phyloP scores from a whole-genome alignment of 2,329 filamentous ascomycete genomes.

The Magnaporthales sp. region DNA sequence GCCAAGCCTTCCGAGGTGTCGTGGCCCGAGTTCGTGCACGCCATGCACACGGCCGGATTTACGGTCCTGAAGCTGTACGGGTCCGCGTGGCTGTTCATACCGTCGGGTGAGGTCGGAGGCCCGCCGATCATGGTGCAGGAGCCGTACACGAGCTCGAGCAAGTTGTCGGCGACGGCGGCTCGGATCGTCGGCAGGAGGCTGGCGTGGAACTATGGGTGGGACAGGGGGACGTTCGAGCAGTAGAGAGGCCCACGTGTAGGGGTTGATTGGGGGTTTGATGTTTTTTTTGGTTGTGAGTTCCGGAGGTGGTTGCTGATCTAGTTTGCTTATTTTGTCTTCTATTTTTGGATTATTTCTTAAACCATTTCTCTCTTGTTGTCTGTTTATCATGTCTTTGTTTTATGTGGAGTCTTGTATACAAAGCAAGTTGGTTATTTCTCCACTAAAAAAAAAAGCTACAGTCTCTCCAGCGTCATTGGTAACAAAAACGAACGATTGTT shows the following conservation, averaged over 20 bases:
- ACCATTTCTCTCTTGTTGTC: not conserved
- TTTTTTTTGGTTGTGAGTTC: not conserved
- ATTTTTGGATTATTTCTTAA: not conserved
- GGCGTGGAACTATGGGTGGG: constrained; percentile 5
- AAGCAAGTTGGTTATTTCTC: not conserved
- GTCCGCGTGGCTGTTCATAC: constrained; percentile 11
- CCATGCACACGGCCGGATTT: constrained; percentile 8
- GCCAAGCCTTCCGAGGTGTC: constrained; percentile 7
- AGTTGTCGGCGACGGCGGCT: not conserved
- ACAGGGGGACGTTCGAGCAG: constrained; percentile 4
- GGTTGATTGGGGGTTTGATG: not conserved
- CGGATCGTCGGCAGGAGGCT: constrained; percentile 5
- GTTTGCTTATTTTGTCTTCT: not conserved
- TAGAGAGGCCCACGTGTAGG: not conserved
- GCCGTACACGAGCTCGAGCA: constrained; percentile 5
- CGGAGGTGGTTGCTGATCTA: not conserved
- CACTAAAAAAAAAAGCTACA: not conserved
- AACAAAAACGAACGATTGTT: not conserved
- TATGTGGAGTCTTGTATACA: not conserved
- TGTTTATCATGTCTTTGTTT: not conserved
- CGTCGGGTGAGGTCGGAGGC: not conserved
- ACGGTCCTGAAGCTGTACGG: constrained; percentile 8
- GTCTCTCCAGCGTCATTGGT: not conserved
- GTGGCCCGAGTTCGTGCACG: constrained; percentile 10
- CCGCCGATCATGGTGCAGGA: constrained; percentile 1